These are phyloP conservation scores for Astrephomene gubernaculifera DNA, from an alignment of 139 green algal genomes.

Conservation along the genomic window DNA sequence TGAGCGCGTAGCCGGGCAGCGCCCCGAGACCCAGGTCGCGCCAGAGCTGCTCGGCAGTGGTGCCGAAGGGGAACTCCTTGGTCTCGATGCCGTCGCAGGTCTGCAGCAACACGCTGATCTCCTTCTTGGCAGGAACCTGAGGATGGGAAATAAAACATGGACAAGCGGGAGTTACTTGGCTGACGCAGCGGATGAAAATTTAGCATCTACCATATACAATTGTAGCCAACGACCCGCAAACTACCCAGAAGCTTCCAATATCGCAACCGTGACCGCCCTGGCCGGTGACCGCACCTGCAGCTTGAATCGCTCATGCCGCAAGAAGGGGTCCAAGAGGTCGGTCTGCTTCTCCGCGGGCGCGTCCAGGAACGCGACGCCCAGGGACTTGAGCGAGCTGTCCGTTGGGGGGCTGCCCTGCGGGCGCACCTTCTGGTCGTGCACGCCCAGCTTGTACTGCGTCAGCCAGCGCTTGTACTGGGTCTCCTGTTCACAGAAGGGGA, in stretches of 20 bases:
- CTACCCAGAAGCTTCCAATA: no score
- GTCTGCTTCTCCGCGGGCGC: conserved; percentile 13
- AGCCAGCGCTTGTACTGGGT: conserved; percentile 69
- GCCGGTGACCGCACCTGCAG: conserved; percentile 39
- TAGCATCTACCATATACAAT: background rate
- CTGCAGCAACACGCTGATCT: conserved; percentile 49
- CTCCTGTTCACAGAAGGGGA: conserved; percentile 36
- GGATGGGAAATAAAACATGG: background rate
- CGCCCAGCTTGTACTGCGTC: conserved; percentile 58
- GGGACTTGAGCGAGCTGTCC: conserved; percentile 53
- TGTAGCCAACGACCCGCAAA: no score
- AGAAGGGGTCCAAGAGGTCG: conserved; percentile 57
- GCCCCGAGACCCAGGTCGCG: conserved; percentile 18
- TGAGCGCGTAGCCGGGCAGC: conserved; percentile 44
- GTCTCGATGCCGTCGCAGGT: conserved; percentile 47
- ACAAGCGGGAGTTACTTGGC: no score
- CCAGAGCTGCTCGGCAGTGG: conserved; percentile 37
- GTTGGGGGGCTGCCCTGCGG: conserved; percentile 49
- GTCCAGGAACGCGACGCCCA: conserved; percentile 54
- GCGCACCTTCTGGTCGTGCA: conserved; percentile 66
- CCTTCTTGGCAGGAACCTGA: conserved; percentile 15
- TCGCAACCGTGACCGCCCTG: no score
- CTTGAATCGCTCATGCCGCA: conserved; percentile 57
- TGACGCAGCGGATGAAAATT: background rate
- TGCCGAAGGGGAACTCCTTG: conserved; percentile 39